A percentile compares a stretch with the other conserved stretches of the same genome.
These are phyloP conservation scores for Priceomyces melissophilus DNA, from an alignment of 805 yeast species.

Conservation along the genomic window DNA sequence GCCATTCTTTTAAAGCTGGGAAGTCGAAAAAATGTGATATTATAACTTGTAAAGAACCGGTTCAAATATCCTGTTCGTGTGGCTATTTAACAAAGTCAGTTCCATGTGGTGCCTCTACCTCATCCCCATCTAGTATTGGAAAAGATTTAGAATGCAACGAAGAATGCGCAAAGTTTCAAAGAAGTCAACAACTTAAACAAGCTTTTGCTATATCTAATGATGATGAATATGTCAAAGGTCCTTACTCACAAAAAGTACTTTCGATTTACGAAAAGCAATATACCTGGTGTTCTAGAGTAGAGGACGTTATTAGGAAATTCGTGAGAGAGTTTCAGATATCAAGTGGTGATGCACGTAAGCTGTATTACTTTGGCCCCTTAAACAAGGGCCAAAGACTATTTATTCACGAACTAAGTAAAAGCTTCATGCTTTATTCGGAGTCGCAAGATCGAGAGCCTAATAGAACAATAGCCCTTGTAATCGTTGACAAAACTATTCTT, in stretches of 20 bases:
- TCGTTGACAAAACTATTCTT: slow-evolving; percentile 25
- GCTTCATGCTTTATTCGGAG: slow-evolving; percentile 59
- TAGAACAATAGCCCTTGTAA: slow-evolving; percentile 62
- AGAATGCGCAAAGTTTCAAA: slow-evolving; percentile 56
- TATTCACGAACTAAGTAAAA: slow-evolving; percentile 62
- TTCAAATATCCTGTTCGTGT: slow-evolving; percentile 60
- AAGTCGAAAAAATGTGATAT: slow-evolving; percentile 45
- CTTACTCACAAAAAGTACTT: slow-evolving; percentile 47
- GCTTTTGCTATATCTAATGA: slow-evolving; percentile 47
- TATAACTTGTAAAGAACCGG: slow-evolving; percentile 48
- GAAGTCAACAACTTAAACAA: slow-evolving; percentile 59
- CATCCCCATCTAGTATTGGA: slow-evolving; percentile 29
- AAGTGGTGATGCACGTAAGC: slow-evolving; percentile 20
- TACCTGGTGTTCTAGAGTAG: slow-evolving; percentile 68
- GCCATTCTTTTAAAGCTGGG: slow-evolving; percentile 53
- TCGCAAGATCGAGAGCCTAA: slow-evolving; percentile 82
- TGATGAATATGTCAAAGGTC: slow-evolving; percentile 18
- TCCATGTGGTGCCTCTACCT: slow-evolving; percentile 55
- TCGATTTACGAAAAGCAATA: slow-evolving; percentile 51
- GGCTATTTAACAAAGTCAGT: slow-evolving; percentile 48
- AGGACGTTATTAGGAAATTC: slow-evolving; percentile 48
- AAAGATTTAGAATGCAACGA: slow-evolving; percentile 60
- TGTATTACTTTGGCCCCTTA: slow-evolving; percentile 74
- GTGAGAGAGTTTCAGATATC: slow-evolving; percentile 33
- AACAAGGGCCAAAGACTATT: slow-evolving; percentile 62